Base-by-base conservation (phyloP, 371 early-diverging fungal genomes). In the Actinomucor elegans region DNA sequence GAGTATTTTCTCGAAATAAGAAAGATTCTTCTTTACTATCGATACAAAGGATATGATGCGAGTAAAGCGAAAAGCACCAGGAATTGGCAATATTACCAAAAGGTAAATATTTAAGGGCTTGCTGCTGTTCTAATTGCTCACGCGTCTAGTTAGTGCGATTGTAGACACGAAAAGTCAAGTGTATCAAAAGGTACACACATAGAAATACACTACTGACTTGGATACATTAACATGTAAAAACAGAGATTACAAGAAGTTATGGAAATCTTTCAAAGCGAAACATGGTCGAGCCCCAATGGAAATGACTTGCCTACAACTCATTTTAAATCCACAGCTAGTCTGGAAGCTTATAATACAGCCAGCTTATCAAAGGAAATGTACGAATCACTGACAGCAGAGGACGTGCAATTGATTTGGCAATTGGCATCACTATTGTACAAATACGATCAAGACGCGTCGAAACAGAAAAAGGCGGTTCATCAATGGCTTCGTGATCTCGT, bases 401-500 rank as follows among this genome's bases (percentile, higher is more conserved):
- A 63, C 12, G 5, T 34, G 1, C 49, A 50, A 9, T 29, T 57
- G 9, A 12, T 57, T 2, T 63, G 64, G 64, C 20, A 38, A 5
- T 15, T 57, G 17, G 48, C 58, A 0, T 23, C 9, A 4, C 40
- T 54, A 15, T 26, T 57, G 0, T 43, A 31, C 4, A 26, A 48
- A 1, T 3, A 5, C 10, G 33, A 47, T 12, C 17, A 48, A 23
- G 12, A 15, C 4, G n/a, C 17, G 3, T 20, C 31, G 1, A n/a
- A n/a, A n/a, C n/a, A n/a, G n/a, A n/a, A n/a, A n/a, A n/a, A n/a
- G n/a, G n/a, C n/a, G n/a, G 23, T 41, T 12, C 44, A 48, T 29
- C 21, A 36, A n/a, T 63, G 64, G 64, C 3, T 57, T 11, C 34
- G 51, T 17, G 41, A 45, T 0, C 26, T 63, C 2, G 50, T 63